Base-by-base conservation (phyloP, 768 basidiomycete genomes). In the Pulveroboletus sp. region DNA sequence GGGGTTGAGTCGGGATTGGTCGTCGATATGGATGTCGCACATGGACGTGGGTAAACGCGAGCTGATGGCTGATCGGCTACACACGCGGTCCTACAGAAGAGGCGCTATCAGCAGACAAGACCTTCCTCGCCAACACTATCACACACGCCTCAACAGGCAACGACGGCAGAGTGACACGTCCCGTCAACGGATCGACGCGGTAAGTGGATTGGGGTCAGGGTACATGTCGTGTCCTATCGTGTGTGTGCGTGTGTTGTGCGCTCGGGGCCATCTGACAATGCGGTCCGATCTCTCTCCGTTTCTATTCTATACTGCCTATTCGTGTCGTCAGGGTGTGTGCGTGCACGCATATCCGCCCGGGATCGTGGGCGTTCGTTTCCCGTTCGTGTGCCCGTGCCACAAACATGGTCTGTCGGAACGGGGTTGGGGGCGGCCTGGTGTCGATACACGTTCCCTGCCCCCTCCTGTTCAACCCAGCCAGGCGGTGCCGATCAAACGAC, bases 91-190 rank as follows among this genome's bases (percentile, higher is more conserved):
- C 2, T 21, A 21, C 21, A 21, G 21, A 31, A 8, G 3, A 62
- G 75, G 76, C 58, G 58, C 62, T 0, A 55, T 21, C 2, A 71
- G 75, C 44, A 61, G 62, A 39, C 77, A 81, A 50, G 81, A 79
- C 7, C 68, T 82, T 21, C 21, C 8, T 79, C 8, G 68, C 82
- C 8, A 79, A 85, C 54, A 77, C 79, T 1, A 69, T 80, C 35
- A 76, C 71, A 5, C 80, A 83, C 6, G 80, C 81, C 2, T 21
- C 21, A 21, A 3, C 21, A 21, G 21, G 21, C 21, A 21, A 21
- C 2, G 21, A 21, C 21, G 3, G 21, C 21, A 21, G 21, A 21
- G 21, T 21, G 21, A 21, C 21, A 21, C 21, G 21, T 21, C 21
- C 21, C 21, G 21, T 21, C 21, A 21, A 3, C 21, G 21, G 21